Base-by-base conservation (phyloP, 2,329 filamentous ascomycete species). In the Coleophoma eucalyptorum region DNA sequence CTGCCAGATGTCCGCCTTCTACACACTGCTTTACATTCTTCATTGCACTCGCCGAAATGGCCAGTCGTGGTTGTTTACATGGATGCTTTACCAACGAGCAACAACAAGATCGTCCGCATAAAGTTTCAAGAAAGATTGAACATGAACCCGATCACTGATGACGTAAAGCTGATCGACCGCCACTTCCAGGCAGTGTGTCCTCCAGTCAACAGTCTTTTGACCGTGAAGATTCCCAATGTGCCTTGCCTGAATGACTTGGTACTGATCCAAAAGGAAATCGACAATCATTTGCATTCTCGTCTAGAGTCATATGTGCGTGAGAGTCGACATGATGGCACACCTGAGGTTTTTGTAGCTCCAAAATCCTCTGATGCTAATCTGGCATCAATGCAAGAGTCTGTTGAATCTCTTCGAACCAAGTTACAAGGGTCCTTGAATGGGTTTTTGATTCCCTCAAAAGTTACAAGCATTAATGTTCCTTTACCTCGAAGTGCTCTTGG, bases 61-160 rank as follows among this genome's bases (percentile, higher is more conserved):
- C 79, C 79, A 0, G 67, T 69, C 0, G 52, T 79, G 31, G 63
- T 81, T 16, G 71, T 75, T 0, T 81, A 79, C 61, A 81, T 82
- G 78, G 69, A 80, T 31, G 73, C 73, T 38, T 64, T 79, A 1
- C 76, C 80, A 1, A 80, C 76, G 51, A 75, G 70, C 34, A 81
- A 81, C 63, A 79, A 79, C 67, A 83, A 83, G 56, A 67, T 81
- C n/a, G 64, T 81, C 19, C 73, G 79, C 2, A 78, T 81, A 58
- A 74, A 70, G 54, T 65, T 83, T 4, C 73, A 69, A 0, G 69
- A 80, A 49, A 69, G 79, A 3, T 63, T 81, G 4, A 61, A 64
- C 2, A 57, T 82, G 15, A 66, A 70, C 0, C 65, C 70, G 2
- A 54, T 80, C 10, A 72, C 70, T 0, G 75, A 80, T 26, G 63